Evolutionary conservation across 768 basidiomycete species (phyloP).

Genomic region (Tephrocybe rancida): DNA sequence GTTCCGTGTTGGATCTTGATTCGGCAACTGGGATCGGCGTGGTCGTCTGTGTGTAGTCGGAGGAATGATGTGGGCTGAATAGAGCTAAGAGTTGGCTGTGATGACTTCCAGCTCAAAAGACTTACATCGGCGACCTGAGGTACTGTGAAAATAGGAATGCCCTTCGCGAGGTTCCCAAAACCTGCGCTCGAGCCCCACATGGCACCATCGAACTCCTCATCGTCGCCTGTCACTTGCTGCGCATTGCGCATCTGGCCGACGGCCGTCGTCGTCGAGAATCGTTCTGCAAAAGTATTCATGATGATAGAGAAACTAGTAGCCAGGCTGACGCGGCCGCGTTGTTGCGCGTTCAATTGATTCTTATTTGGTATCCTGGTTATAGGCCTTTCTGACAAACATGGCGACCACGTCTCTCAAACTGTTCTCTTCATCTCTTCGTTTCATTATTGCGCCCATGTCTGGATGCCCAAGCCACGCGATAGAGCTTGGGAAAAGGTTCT

Average conservation of each 20-base stretch:
- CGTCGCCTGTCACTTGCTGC: constrained; percentile 51
- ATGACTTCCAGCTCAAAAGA: constrained; percentile 13
- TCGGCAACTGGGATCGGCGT: constrained; percentile 88
- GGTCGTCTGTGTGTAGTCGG: constrained; percentile 92
- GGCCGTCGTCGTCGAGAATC: constrained; percentile 62
- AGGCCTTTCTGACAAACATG: constrained; percentile 6
- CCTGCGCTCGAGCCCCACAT: constrained; percentile 86
- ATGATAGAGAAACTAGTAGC: constrained; percentile 27
- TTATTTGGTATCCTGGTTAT: constrained; percentile 29
- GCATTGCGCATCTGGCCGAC: constrained; percentile 51
- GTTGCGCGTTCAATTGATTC: constrained; percentile 35
- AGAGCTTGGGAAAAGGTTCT: constrained; percentile 68
- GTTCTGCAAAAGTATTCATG: constrained; percentile 75
- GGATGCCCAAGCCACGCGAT: constrained; percentile 15
- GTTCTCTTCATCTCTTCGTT: background rate
- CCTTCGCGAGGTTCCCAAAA: constrained; percentile 73
- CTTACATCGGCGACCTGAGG: constrained; percentile 80
- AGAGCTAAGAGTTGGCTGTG: constrained; percentile 3
- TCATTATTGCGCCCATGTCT: constrained; percentile 12
- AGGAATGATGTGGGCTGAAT: constrained; percentile 87
- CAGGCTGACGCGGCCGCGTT: constrained; percentile 50
- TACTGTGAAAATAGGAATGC: constrained; percentile 70
- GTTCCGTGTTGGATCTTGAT: constrained; percentile 99
- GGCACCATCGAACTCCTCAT: constrained; percentile 66
- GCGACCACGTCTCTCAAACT: background rate